Evolutionary conservation across 768 basidiomycete species (phyloP).

Genomic region (Ramaria sp.): DNA sequence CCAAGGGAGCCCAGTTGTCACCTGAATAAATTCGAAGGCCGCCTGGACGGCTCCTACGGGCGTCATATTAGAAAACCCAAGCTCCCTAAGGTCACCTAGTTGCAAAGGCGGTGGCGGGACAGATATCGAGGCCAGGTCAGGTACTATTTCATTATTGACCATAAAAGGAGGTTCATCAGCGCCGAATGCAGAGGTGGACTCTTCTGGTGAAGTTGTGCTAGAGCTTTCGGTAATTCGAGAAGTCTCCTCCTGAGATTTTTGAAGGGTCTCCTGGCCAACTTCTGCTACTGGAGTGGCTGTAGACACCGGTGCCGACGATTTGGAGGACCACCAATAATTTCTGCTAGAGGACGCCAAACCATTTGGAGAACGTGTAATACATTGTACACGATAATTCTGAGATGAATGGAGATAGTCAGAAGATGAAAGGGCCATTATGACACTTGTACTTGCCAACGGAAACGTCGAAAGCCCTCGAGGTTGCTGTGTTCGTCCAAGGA

Average conservation of each 20-base stretch:
- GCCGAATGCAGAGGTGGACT: neutral
- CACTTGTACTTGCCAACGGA: neutral
- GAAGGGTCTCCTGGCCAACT: neutral
- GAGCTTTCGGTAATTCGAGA: neutral
- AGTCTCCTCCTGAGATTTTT: neutral
- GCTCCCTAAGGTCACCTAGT: conserved; percentile 59
- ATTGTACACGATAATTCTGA: neutral
- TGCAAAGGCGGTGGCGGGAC: conserved; percentile 37
- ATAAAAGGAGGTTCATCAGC: too few species aligned
- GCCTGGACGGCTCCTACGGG: conserved; percentile 55
- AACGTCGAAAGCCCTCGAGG: neutral
- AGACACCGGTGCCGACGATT: neutral
- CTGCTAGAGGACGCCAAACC: neutral
- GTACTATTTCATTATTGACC: neutral
- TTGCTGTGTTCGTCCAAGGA: neutral
- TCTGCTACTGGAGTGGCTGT: neutral
- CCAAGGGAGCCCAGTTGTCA: conserved; percentile 67
- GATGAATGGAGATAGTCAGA: neutral
- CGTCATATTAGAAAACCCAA: conserved; percentile 50
- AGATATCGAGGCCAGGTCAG: neutral
- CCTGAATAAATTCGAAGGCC: conserved; percentile 59
- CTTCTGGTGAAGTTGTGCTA: neutral
- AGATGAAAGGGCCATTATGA: neutral
- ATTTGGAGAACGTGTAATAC: neutral
- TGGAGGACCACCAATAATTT: conserved; percentile 2